Percentiles rank a stretch among this genome's conserved stretches.
Evolutionary conservation across 1,139 yeast genomes (phyloP).

Genomic region (Blastobotrys apis): DNA sequence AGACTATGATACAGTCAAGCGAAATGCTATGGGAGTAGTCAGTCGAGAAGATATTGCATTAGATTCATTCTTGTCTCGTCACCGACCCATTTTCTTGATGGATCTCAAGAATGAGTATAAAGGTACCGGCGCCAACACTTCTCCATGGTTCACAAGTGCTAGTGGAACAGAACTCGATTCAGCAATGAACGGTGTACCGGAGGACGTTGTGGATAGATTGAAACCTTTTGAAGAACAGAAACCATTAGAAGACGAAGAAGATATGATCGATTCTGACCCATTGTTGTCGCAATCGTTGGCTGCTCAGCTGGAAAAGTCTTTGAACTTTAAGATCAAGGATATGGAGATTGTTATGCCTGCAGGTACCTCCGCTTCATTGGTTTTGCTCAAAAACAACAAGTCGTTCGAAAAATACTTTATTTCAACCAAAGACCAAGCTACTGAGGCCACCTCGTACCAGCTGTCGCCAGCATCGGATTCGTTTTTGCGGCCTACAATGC

Average conservation of each 20-base stretch:
- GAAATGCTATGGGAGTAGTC: conserved; percentile 14
- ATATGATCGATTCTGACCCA: conserved; percentile 9
- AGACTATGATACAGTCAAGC: conserved; percentile 16
- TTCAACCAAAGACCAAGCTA: conserved; percentile 6
- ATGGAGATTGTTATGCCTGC: conserved; percentile 14
- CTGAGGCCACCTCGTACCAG: conserved; percentile 3
- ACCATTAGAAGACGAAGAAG: conserved; percentile 16
- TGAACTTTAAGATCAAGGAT: conserved; percentile 15
- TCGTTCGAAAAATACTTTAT: conserved; percentile 5
- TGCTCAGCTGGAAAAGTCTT: conserved; percentile 12
- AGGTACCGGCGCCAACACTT: conserved; percentile 9
- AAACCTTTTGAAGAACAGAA: conserved; percentile 20
- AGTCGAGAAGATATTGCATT: conserved; percentile 24
- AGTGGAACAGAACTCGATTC: conserved; percentile 21
- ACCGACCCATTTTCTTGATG: conserved; percentile 30
- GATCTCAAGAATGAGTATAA: conserved; percentile 13
- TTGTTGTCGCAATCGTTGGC: conserved; percentile 9
- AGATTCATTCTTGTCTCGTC: conserved; percentile 31
- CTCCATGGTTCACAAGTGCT: conserved; percentile 25
- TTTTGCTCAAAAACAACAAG: conserved; percentile 10
- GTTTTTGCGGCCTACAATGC: conserved; percentile 16
- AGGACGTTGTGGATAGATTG: conserved; percentile 21
- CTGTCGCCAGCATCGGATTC: conserved; percentile 14
- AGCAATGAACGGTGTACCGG: conserved; percentile 24
- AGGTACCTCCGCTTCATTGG: conserved; percentile 14